Evolutionary conservation across 768 basidiomycete species (phyloP), one percentile per base, ranked within the genome.

Genomic region (Pleurotus giganteus): DNA sequence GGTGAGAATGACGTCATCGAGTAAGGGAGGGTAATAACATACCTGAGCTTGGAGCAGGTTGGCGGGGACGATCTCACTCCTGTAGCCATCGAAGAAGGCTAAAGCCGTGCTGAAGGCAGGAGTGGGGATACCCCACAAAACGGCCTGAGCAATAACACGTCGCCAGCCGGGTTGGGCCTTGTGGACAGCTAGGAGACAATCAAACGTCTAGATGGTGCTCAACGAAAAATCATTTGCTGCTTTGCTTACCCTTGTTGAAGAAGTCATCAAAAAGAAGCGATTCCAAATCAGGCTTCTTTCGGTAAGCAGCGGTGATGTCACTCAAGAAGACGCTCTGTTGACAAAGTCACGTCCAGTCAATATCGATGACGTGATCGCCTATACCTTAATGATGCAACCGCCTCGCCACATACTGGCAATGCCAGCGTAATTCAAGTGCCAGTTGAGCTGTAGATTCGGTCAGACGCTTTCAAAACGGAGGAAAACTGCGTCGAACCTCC

Each of bases 331-430:
- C 95, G 65, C 86, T 89, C 88, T 83, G 54, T 32, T 49, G 37
- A 42, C 12, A 11, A 13, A 37, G 45, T 53, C n/a, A 58, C 8
- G 24, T 29, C 0, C 32, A 27, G 24, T 11, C 19, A 17, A 15
- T 8, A 45, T 41, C 2, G 17, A 4, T 26, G 28, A 26, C 13
- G 54, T 3, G 42, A 19, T 1, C 23, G 34, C 61, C 60, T 56
- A n/a, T n/a, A 84, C 89, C 83, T 96, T 96, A 82, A 99, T 98
- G 74, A 99, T 99, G 73, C 96, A 98, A 61, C 97, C 97, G 61
- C 97, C 97, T 65, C 96, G 93, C 97, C 97, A 99, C 94, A 99
- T 99, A 63, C 81, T 85, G 29, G 97, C 97, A 67, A 99, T 98
- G 58, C 94, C 95, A 63, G 94, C 88, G 69, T 96, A 96, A 82